Evolutionary conservation across 2,329 filamentous ascomycete species (phyloP), one percentile per base, ranked within the genome.

Genomic region (Penicillium sp.): DNA sequence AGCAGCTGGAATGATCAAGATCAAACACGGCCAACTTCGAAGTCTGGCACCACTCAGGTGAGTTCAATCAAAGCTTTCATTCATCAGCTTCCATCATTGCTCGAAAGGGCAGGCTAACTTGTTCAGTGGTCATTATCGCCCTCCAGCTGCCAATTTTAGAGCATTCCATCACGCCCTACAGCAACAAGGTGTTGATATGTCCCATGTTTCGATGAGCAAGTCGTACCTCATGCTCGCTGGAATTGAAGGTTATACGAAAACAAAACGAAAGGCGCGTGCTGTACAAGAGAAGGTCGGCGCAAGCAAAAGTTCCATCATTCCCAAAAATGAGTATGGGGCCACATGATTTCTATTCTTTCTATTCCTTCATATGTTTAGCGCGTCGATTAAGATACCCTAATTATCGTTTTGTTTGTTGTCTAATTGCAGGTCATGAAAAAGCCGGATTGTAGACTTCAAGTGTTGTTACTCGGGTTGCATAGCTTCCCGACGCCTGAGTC

Each of bases 191-290:
- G 91, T 88, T 0, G 92, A 97, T 72, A 89, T 92, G 84, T 85
- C 82, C 15, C 87, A 84, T 27, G 86, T 95, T 11, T 89, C 86
- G 19, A 89, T 96, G 45, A 91, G 87, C 41, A 87, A 91, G 65
- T 88, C 88, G 2, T 96, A 96, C 69, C 87, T 89, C 0, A 86
- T 96, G 0, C 80, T 96, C 0, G 83, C 92, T 0, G 92, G 92
- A 0, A 79, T 96, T 5, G 92, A 96, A 77, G 83, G 86, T 15
- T 96, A 95, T 69, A 76, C 88, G 49, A 86, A 86, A 66, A 87
- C 87, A 13, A 84, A 87, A 27, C 61, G 50, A 13, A 70, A 68
- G 36, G 36, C 67, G 1, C 65, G 57, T 19, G 49, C 46, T 8
- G 33, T 64, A 3, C 65, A 67, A 9, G 61, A 69, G 9, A 70